These are phyloP conservation scores for Macrophomina pseudophaseolina DNA, from an alignment of 2,329 filamentous ascomycete genomes.

Conservation along the genomic window DNA sequence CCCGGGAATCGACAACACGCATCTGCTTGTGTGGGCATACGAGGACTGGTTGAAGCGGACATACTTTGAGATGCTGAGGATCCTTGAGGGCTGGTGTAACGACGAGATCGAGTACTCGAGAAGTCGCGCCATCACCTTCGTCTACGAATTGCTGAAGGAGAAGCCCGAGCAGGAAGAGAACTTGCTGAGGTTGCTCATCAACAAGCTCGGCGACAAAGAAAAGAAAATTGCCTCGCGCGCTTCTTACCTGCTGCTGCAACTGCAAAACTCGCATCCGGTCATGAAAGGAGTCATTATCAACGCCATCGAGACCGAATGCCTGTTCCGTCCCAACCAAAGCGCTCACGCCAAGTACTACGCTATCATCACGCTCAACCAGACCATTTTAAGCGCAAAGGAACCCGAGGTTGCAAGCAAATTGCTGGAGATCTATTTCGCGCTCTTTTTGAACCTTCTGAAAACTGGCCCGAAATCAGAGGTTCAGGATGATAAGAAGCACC, in stretches of 20 bases:
- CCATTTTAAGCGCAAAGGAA: slow-evolving; percentile 84
- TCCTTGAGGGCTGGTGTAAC: slow-evolving; percentile 89
- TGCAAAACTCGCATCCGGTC: slow-evolving; percentile 84
- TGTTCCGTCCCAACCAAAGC: slow-evolving; percentile 86
- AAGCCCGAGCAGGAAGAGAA: slow-evolving; percentile 98
- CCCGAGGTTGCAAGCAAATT: slow-evolving; percentile 79
- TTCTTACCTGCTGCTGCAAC: slow-evolving; percentile 90
- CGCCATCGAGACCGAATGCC: slow-evolving; percentile 82
- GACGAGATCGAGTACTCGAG: slow-evolving; percentile 96
- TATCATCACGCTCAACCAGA: slow-evolving; percentile 96
- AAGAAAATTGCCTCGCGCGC: slow-evolving; percentile 94
- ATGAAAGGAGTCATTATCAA: slow-evolving; percentile 92
- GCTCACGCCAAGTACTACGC: slow-evolving; percentile 93
- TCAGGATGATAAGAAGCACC: slow-evolving; percentile 49
- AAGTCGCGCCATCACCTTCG: slow-evolving; percentile 84
- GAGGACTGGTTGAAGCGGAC: slow-evolving; percentile 95
- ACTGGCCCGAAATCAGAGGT: slow-evolving; percentile 51
- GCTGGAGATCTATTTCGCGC: slow-evolving; percentile 87
- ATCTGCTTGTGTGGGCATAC: slow-evolving; percentile 87
- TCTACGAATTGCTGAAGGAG: slow-evolving; percentile 88
- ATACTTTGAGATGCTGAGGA: slow-evolving; percentile 91
- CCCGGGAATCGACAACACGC: slow-evolving; percentile 71
- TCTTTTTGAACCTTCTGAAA: slow-evolving; percentile 85
- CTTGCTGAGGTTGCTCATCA: slow-evolving; percentile 85
- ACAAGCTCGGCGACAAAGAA: slow-evolving; percentile 94